Evolutionary conservation across 2,329 filamentous ascomycete species (phyloP).

Genomic region (Paecilomyces variotii): DNA sequence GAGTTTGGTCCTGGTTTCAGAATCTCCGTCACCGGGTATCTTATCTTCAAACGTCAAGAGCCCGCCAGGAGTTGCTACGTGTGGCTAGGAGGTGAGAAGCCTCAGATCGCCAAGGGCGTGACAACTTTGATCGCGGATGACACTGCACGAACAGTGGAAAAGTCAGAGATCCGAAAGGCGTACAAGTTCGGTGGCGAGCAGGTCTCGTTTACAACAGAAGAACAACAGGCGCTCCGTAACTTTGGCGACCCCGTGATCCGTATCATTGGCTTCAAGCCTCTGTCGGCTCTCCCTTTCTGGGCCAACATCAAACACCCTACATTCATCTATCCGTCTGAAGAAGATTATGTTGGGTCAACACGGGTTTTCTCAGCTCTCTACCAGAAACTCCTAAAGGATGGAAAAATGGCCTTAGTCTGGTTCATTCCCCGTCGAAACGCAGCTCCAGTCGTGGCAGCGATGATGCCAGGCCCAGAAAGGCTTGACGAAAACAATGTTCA

Average conservation of each 20-base stretch:
- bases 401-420: constrained; percentile 84
- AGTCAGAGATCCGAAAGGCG: constrained; percentile 75
- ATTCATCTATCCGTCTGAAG: constrained; percentile 91
- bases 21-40: constrained; percentile 91
- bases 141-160: constrained; percentile 67
- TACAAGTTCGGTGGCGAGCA: constrained; percentile 95
- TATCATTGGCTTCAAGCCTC: constrained; percentile 88
- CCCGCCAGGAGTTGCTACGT: constrained; percentile 79
- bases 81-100: constrained; percentile 76
- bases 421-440: constrained; percentile 76
- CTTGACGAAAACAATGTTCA: constrained; percentile 60
- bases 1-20: constrained; percentile 77
- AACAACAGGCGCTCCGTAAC: constrained; percentile 66
- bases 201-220: constrained; percentile 75
- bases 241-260: constrained; percentile 79
- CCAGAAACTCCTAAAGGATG: constrained; percentile 69
- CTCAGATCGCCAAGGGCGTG: constrained; percentile 68
- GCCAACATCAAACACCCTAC: constrained; percentile 76
- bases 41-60: constrained; percentile 75
- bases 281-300: constrained; percentile 68
- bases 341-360: constrained; percentile 81
- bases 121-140: constrained; percentile 72
- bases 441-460: constrained; percentile 68
- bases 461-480: constrained; percentile 66
- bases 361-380: constrained; percentile 87